Evolutionary conservation across 2,329 filamentous ascomycete species (phyloP), one percentile per base, ranked within the genome.

Genomic region (Xylaria sp.): DNA sequence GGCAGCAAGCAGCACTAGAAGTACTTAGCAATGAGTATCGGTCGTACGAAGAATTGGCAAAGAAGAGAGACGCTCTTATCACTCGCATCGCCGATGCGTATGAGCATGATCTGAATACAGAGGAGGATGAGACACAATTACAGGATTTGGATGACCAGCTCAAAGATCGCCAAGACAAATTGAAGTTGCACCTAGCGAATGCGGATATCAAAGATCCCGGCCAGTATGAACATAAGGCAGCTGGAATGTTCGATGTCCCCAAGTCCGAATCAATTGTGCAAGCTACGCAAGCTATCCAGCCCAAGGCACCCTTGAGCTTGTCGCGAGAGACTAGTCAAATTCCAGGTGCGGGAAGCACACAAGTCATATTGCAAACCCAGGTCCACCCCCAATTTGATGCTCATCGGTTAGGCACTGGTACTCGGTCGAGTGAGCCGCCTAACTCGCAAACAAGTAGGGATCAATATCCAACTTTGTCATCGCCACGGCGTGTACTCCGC

Each of bases 291-390:
- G 73, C 75, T 4, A 66, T 69, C 2, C 72, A 71, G 33, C 67
- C 69, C 33, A 66, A 65, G n/a, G 72, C 72, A 3, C 70, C 72
- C 14, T 63, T 67, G 4, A 71, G 69, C 21, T 73, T 71, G 9
- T 75, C 77, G 4, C 73, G 70, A 46, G 76, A 78, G n/a, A 72
- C 69, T 8, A 72, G 74, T 2, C 35, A 72, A 12, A 17, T 64
- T 28, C 65, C 61, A 31, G 67, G 66, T 45, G 65, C 65, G 54
- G 68, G 68, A 28, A 63, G 63, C 12, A 80, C 81, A 1, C 81
- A 87, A 63, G 77, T 85, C 17, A 78, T 86, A 19, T 78, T 80
- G 19, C 83, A 86, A 68, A 86, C 84, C 1, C 84, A 85, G 57
- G 67, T 82, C 21, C 75, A 78, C 9, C 65, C 63, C 12, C 61